Base-by-base conservation (phyloP, 176 grass and related monocot species). In the Sorghum bicolor region DNA sequence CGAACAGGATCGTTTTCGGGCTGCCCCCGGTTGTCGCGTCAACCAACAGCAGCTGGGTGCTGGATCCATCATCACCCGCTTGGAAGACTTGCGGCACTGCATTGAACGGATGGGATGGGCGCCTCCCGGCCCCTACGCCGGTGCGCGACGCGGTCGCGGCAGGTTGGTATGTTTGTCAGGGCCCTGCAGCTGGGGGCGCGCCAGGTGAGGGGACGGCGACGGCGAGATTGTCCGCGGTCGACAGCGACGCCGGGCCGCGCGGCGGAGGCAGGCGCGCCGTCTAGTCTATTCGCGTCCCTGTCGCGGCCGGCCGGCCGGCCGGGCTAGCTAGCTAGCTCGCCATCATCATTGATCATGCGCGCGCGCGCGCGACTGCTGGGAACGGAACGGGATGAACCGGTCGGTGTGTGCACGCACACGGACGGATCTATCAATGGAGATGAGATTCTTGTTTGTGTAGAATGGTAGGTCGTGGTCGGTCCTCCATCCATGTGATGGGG, bases 1-100 rank as follows among this genome's bases (percentile, higher is more conserved):
- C 2, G 82, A 86, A 14, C 80, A 90, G 60, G 29, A 86, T 80
- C 84, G 22, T 74, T 26, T 62, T 90, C 88, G 13, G 6, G 29
- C 7, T 4, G 11, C 25, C 41, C 41, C 1, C 14, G 10, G 4
- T 24, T 87, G 88, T 90, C 80, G 10, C 6, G 32, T 37, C 69
- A 86, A 74, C 80, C 80, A 41, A 79, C 88, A 78, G 24, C 88
- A 70, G 72, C 78, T 14, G 11, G 38, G 25, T 30, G 26, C 28
- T 30, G 12, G 11, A 29, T 29, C 61, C 61, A 29, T 64, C 61
- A 61, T 26, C 57, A n/a, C n/a, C n/a, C n/a, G n/a, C n/a, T n/a
- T n/a, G n/a, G n/a, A n/a, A n/a, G n/a, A n/a, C 53, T 24, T 24
- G 57, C n/a, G 12, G 52, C 52, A n/a, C 9, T 58, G n/a, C 55